A percentile compares a stretch with the other conserved stretches of the same genome.
These are phyloP conservation scores for Clonostachys rhizophaga DNA, from an alignment of 2,329 filamentous ascomycete species.

Conservation along the genomic window DNA sequence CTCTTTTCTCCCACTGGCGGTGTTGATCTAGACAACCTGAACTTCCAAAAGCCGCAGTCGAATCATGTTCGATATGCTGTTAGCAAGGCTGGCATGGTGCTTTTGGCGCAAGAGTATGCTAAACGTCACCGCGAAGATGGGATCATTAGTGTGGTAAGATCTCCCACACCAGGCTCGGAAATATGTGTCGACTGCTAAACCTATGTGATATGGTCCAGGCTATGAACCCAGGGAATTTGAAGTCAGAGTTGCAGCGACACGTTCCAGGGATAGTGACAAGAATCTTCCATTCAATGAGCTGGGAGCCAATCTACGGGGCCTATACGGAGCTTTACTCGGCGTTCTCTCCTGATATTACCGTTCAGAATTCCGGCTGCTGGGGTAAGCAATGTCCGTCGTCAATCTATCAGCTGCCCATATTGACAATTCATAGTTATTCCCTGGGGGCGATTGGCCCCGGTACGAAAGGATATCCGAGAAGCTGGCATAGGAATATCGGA, in stretches of 20 bases:
- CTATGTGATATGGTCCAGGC: not conserved
- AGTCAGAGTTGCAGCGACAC: constrained; percentile 19
- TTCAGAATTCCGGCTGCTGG: constrained; percentile 26
- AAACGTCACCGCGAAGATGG: constrained; percentile 19
- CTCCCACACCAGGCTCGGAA: too few species aligned
- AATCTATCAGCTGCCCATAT: not conserved
- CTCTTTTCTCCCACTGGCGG: constrained; percentile 4
- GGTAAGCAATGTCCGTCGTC: constrained; percentile 5
- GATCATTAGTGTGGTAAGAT: constrained; percentile 13
- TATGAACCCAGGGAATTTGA: constrained; percentile 25
- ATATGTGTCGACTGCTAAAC: too few species aligned
- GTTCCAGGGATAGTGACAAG: not conserved
- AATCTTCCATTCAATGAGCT: not conserved
- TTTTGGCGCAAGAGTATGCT: constrained; percentile 15
- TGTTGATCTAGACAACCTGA: constrained; percentile 12
- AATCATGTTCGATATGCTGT: constrained; percentile 12
- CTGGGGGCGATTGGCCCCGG: constrained; percentile 25
- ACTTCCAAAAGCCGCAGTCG: constrained; percentile 8
- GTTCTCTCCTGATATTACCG: constrained; percentile 32
- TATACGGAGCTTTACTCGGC: constrained; percentile 44
- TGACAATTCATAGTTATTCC: constrained; percentile 15
- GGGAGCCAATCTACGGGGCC: constrained; percentile 27
- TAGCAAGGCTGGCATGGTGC: constrained; percentile 15
- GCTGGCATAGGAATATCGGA: constrained; percentile 6
- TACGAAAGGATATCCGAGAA: constrained; percentile 22